phyloP scores from a whole-genome alignment of 495 filamentous ascomycete genomes.

The Aspergillus nanangensis region DNA sequence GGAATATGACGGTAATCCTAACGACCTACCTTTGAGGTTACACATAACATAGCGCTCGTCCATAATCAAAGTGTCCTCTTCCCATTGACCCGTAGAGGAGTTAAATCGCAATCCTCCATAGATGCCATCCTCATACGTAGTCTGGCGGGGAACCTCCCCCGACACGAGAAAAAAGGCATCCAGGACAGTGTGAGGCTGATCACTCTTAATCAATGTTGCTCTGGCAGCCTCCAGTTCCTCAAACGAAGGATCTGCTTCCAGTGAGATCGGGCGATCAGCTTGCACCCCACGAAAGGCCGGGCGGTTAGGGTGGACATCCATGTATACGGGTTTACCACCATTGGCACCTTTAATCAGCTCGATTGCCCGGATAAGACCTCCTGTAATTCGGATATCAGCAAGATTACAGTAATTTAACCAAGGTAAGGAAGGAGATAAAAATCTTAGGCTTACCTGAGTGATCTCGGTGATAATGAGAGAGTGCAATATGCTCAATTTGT shows the following conservation, averaged over 20 bases:
- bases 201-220: constrained; percentile 24
- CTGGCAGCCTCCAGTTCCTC: constrained; percentile 33
- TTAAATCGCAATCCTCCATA: constrained; percentile 29
- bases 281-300: constrained; percentile 39
- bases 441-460: constrained; percentile 33
- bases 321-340: constrained; percentile 3
- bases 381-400: no score
- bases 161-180: constrained; percentile 37
- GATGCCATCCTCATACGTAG: constrained; percentile 37
- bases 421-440: no score
- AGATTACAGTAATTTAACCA: no score
- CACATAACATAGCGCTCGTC: constrained; percentile 45
- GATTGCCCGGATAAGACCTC: constrained; percentile 20
- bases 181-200: constrained; percentile 27
- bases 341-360: constrained; percentile 29
- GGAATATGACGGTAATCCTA: not conserved
- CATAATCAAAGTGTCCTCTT: constrained; percentile 34
- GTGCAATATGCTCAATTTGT: constrained; percentile 62
- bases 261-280: constrained; percentile 20
- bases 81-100: constrained; percentile 25
- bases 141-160: constrained; percentile 35
- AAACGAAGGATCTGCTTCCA: constrained; percentile 42
- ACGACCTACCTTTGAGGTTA: constrained; percentile 33
- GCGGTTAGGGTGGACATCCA: constrained; percentile 39
- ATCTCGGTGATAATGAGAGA: constrained; percentile 53